Conservation (phyloP, 148 eudicot genomes). For the Rhododendron ferrugineum region DNA sequence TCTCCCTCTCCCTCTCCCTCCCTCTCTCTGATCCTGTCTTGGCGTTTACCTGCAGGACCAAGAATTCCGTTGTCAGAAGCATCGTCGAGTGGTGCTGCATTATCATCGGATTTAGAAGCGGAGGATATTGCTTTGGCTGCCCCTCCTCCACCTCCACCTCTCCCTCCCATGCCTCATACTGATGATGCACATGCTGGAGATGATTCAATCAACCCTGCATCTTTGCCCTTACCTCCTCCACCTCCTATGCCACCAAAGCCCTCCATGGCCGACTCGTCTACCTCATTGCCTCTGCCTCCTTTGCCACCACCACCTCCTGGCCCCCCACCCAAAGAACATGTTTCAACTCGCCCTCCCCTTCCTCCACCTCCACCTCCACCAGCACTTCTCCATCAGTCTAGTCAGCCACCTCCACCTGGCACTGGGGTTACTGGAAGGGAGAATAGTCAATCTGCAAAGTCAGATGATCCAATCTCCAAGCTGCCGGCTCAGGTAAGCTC, state of each 20-base stretch:
- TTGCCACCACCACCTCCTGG: conserved; percentile 75
- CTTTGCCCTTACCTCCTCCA: conserved; percentile 84
- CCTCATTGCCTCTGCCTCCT: conserved; percentile 57
- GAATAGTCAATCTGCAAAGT: conserved; percentile 25
- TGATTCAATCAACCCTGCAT: conserved; percentile 45
- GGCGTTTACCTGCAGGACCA: conserved; percentile 47
- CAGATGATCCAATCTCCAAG: conserved; percentile 41
- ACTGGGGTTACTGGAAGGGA: conserved; percentile 45
- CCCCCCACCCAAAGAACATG: conserved; percentile 65
- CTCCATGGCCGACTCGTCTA: conserved; percentile 36
- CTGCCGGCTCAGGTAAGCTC: conserved; percentile 42
- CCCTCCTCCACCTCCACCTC: conserved; percentile 68
- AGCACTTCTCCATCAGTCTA: conserved; percentile 37
- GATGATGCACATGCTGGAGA: conserved; percentile 47
- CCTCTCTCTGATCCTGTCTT: conserved; percentile 10
- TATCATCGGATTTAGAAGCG: conserved; percentile 36
- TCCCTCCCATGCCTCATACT: conserved; percentile 56
- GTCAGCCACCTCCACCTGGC: conserved; percentile 77
- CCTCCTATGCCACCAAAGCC: conserved; percentile 82
- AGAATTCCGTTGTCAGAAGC: conserved; percentile 61
- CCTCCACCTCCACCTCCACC: conserved; percentile 67
- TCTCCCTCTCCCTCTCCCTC: not conserved
- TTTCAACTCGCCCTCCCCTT: conserved; percentile 41
- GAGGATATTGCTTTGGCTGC: conserved; percentile 55
- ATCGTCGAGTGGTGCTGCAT: conserved; percentile 48